Percentiles rank a stretch among this genome's conserved stretches.
Evolutionary conservation across 495 filamentous ascomycete species (phyloP).

Genomic region (Echria macrotheca): DNA sequence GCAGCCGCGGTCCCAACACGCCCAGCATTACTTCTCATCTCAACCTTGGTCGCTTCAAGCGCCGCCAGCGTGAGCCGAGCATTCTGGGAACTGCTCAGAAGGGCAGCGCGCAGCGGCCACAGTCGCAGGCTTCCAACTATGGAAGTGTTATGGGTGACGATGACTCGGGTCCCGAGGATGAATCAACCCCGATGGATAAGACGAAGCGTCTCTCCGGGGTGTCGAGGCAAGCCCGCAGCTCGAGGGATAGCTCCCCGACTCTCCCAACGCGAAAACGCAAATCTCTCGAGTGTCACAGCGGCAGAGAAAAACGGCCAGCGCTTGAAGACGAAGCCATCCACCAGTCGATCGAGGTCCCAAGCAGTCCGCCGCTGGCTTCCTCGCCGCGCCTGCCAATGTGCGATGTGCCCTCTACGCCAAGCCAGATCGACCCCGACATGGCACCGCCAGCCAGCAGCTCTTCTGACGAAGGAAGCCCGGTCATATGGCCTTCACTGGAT

Average conservation of each 20-base stretch:
- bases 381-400: constrained; percentile 2
- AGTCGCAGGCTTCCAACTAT: constrained; percentile 26
- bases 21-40: constrained; percentile 40
- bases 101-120: constrained; percentile 25
- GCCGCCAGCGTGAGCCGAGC: constrained; percentile 42
- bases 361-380: constrained; percentile 19
- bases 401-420: constrained; percentile 18
- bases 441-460: constrained; percentile 43
- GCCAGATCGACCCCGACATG: constrained; percentile 35
- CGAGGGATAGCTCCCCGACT: constrained; percentile 18
- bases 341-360: constrained; percentile 28
- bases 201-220: constrained; percentile 31
- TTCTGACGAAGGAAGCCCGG: constrained; percentile 29
- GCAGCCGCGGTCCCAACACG: constrained; percentile 42
- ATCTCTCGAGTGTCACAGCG: constrained; percentile 32
- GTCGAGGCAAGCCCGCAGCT: constrained; percentile 3
- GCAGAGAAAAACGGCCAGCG: constrained; percentile 21
- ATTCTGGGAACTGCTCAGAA: constrained; percentile 42
- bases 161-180: constrained; percentile 41
- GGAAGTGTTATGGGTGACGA: constrained; percentile 26
- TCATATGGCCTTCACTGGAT: constrained; percentile 37
- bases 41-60: constrained; percentile 42
- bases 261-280: constrained; percentile 41
- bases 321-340: constrained; percentile 12
- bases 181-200: constrained; percentile 37